Percentiles rank a stretch among this genome's conserved stretches.
phyloP scores from a whole-genome alignment of 1,139 yeast genomes.

The Candida tropicalis region DNA sequence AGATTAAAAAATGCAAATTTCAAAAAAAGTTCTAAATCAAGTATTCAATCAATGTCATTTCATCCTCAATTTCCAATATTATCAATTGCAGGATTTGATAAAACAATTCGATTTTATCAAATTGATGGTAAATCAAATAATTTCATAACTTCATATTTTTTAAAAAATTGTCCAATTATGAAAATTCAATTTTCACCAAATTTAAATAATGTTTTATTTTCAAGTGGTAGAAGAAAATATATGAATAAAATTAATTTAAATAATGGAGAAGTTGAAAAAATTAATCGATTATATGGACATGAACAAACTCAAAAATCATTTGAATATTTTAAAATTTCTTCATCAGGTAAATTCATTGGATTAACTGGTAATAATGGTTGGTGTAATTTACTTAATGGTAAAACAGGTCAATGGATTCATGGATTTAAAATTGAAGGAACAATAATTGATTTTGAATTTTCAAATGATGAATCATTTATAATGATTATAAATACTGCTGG shows the following conservation, averaged over 20 bases:
- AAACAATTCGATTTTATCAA: slow-evolving; percentile 83
- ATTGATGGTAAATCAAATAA: slow-evolving; percentile 88
- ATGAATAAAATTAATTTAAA: slow-evolving; percentile 91
- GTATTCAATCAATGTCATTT: slow-evolving; percentile 80
- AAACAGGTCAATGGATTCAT: slow-evolving; percentile 80
- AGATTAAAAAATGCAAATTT: slow-evolving; percentile 87
- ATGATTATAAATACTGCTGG: slow-evolving; percentile 78
- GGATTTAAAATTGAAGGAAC: slow-evolving; percentile 91
- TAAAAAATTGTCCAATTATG: slow-evolving; percentile 79
- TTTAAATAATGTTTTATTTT: slow-evolving; percentile 53
- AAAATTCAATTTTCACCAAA: slow-evolving; percentile 64
- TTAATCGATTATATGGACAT: slow-evolving; percentile 89
- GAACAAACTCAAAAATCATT: slow-evolving; percentile 83
- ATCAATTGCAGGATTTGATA: slow-evolving; percentile 90
- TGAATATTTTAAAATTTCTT: slow-evolving; percentile 78
- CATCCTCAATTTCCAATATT: slow-evolving; percentile 85
- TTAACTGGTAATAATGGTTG: slow-evolving; percentile 87
- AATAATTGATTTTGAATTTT: slow-evolving; percentile 76
- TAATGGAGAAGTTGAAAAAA: slow-evolving; percentile 76
- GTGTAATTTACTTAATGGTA: slow-evolving; percentile 77
- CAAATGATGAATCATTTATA: slow-evolving; percentile 53
- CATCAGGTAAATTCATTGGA: slow-evolving; percentile 71
- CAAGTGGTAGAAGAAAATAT: slow-evolving; percentile 90
- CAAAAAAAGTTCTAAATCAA: slow-evolving; percentile 68
- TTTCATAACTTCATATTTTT: slow-evolving; percentile 77